Percentiles rank a stretch among this genome's conserved stretches.
These are phyloP conservation scores for Dictyostelium purpureum DNA, from an alignment of 78 protist species.

Conservation along the genomic window DNA sequence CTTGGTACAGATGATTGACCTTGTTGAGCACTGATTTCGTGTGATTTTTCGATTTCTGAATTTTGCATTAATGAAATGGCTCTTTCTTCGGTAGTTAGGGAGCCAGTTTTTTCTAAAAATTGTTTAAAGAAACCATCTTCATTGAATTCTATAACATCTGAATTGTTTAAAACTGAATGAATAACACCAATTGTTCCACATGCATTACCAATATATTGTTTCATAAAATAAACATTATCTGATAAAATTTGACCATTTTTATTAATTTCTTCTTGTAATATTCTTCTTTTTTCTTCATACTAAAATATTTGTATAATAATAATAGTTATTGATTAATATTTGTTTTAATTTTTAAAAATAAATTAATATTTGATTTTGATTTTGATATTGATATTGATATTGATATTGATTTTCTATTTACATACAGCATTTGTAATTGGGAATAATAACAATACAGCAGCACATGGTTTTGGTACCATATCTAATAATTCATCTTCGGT, in stretches of 20 bases:
- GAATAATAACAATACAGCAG: slow-evolving; percentile 92
- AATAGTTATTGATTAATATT: not conserved
- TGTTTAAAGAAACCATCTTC: slow-evolving; percentile 66
- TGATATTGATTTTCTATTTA: too few species aligned
- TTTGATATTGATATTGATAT: too few species aligned
- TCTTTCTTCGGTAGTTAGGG: slow-evolving; percentile 70
- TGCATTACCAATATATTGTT: slow-evolving; percentile 95
- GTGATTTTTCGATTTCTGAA: slow-evolving; percentile 57
- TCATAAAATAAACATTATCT: slow-evolving; percentile 70
- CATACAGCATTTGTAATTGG: slow-evolving; percentile 85
- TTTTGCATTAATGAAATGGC: slow-evolving; percentile 68
- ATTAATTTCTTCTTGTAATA: slow-evolving; percentile 18
- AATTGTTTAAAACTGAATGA: slow-evolving; percentile 90
- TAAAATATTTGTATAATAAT: not conserved
- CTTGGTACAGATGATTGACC: slow-evolving; percentile 85
- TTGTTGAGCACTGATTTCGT: slow-evolving; percentile 80
- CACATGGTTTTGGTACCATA: slow-evolving; percentile 94
- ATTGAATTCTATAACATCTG: slow-evolving; percentile 34
- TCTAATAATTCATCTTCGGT: slow-evolving; percentile 89
- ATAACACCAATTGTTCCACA: slow-evolving; percentile 96
- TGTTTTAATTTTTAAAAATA: not conserved
- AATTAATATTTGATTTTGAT: too few species aligned
- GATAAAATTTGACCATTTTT: slow-evolving; percentile 48
- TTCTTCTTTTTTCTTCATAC: slow-evolving; percentile 44
- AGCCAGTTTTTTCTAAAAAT: slow-evolving; percentile 58